These are phyloP conservation scores for Magnaporthiopsis incrustans DNA, from an alignment of 2,329 filamentous ascomycete genomes.

Conservation along the genomic window DNA sequence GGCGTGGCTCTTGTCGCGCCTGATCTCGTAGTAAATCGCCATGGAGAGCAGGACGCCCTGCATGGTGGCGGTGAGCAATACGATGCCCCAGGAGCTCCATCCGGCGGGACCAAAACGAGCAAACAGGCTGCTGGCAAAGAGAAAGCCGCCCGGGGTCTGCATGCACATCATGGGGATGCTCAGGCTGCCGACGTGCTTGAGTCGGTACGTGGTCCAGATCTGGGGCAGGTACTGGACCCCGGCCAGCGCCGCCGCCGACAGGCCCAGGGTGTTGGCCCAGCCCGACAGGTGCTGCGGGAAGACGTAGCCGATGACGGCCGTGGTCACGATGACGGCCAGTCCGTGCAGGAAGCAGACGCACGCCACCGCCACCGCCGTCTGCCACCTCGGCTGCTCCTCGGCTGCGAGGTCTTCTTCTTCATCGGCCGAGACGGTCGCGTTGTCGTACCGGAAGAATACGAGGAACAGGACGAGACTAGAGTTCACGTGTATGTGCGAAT, in stretches of 20 bases:
- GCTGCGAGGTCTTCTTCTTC: slow-evolving; percentile 31
- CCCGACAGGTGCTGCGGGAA: slow-evolving; percentile 55
- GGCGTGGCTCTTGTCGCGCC: neutral
- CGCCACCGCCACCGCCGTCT: slow-evolving; percentile 70
- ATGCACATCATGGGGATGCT: slow-evolving; percentile 98
- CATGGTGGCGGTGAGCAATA: slow-evolving; percentile 75
- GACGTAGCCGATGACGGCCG: slow-evolving; percentile 57
- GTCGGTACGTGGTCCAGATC: slow-evolving; percentile 80
- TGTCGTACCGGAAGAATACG: slow-evolving; percentile 75
- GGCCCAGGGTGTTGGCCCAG: slow-evolving; percentile 82
- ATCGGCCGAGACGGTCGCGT: slow-evolving; percentile 38
- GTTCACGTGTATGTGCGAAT: neutral
- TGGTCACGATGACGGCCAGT: slow-evolving; percentile 60
- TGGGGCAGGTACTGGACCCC: slow-evolving; percentile 91
- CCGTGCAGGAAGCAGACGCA: slow-evolving; percentile 67
- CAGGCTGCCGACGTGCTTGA: slow-evolving; percentile 82
- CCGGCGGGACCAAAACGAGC: slow-evolving; percentile 70
- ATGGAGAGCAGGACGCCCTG: slow-evolving; percentile 75
- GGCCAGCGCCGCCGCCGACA: slow-evolving; percentile 70
- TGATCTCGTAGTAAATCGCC: slow-evolving; percentile 68
- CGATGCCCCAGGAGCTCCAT: slow-evolving; percentile 95
- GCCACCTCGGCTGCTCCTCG: slow-evolving; percentile 57
- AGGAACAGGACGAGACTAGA: slow-evolving; percentile 83
- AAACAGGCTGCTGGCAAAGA: slow-evolving; percentile 82
- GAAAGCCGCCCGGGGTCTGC: slow-evolving; percentile 84